Conservation (phyloP, 768 basidiomycete species). For the Neoboletus brunneissimus region DNA sequence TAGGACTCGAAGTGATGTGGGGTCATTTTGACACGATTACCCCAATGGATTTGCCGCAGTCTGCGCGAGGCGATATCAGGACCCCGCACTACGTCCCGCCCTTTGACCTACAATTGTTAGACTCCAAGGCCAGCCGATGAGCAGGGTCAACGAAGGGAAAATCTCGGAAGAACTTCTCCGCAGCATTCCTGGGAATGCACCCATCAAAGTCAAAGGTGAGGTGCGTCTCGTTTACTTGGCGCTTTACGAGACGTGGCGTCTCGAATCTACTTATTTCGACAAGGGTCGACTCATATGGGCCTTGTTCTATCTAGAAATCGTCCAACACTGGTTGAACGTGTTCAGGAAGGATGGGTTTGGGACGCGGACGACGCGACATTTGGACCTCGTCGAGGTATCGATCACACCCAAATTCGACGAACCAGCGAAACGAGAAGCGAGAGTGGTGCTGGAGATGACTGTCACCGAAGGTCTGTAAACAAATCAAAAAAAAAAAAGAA, state of each 20-base stretch:
- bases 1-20: neutral
- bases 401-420: constrained; percentile 38
- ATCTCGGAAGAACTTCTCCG: neutral
- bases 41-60: neutral
- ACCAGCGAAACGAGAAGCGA: constrained; percentile 34
- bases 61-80: too few relatives aligned
- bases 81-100: neutral
- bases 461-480: constrained; percentile 44
- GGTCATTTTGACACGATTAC: neutral
- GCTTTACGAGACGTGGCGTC: neutral
- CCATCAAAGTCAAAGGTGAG: constrained; percentile 23
- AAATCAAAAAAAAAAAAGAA: too few relatives aligned
- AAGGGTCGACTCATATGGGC: neutral
- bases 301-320: constrained; percentile 25
- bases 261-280: neutral
- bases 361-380: neutral
- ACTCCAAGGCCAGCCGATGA: neutral
- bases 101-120: neutral
- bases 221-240: constrained; percentile 5
- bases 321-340: constrained; percentile 38
- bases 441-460: constrained; percentile 40
- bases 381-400: constrained; percentile 39
- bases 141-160: neutral
- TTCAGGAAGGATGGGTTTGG: constrained; percentile 29
- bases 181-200: constrained; percentile 21